phyloP scores from a whole-genome alignment of 2,329 filamentous ascomycete genomes.

The Pseudohalonectria lignicola region DNA sequence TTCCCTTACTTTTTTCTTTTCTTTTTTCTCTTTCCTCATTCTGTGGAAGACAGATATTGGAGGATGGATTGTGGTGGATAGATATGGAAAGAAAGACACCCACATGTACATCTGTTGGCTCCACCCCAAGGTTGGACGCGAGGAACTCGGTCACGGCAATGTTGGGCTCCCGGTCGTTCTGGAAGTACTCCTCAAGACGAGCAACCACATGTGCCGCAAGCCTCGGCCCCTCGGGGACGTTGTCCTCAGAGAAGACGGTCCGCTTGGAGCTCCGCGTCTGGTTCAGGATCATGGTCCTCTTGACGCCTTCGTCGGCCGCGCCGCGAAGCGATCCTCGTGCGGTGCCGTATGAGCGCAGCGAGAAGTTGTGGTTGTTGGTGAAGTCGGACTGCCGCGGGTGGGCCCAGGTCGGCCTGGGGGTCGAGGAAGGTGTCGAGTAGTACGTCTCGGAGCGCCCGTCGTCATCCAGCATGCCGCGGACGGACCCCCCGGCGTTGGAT shows the following conservation, averaged over 20 bases:
- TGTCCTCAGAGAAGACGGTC: constrained; percentile 22
- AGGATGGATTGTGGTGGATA: no score
- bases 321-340: no score
- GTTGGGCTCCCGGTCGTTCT: constrained; percentile 32
- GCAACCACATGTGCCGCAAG: constrained; percentile 37
- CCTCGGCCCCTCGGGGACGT: constrained; percentile 29
- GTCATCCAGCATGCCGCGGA: no score
- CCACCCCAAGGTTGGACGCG: constrained; percentile 41
- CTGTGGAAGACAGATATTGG: no score
- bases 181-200: constrained; percentile 42
- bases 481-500: no score
- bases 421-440: no score
- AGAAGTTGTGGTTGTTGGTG: background rate
- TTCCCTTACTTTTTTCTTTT: no score
- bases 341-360: no score
- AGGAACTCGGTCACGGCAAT: constrained; percentile 39
- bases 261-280: constrained; percentile 29
- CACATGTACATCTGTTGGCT: constrained; percentile 37
- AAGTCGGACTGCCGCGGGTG: background rate
- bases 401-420: background rate
- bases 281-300: constrained; percentile 31
- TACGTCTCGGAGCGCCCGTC: background rate
- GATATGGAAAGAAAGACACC: no score
- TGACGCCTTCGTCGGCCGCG: constrained; percentile 15
- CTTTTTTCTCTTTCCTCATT: no score